A percentile compares a stretch with the other conserved stretches of the same genome.
These are phyloP conservation scores for Pyrus hybrid DNA, from an alignment of 331 rosid genomes.

Conservation along the genomic window DNA sequence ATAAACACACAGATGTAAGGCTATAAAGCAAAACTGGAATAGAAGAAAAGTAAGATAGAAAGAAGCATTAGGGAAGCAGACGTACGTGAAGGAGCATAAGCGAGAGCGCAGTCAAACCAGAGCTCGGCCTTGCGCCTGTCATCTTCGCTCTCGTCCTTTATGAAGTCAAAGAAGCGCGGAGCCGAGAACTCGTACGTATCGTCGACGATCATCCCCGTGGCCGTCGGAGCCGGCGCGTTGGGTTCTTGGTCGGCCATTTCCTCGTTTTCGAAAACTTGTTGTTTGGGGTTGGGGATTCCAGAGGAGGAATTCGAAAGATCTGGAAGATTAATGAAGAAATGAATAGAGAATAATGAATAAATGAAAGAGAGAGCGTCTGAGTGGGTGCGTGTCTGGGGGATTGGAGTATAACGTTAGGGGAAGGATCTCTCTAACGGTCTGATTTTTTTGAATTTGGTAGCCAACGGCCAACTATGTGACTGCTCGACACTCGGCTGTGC, in stretches of 20 bases:
- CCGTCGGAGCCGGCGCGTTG: background rate
- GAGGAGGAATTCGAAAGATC: background rate
- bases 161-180: constrained; percentile 75
- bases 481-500: background rate
- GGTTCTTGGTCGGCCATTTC: background rate
- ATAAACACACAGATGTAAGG: background rate
- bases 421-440: constrained; percentile 29
- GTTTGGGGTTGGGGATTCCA: background rate
- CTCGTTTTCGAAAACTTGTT: background rate
- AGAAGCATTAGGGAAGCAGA: background rate
- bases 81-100: constrained; percentile 93
- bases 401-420: background rate
- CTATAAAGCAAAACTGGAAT: background rate
- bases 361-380: background rate
- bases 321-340: background rate
- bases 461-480: constrained; percentile 20
- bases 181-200: constrained; percentile 74
- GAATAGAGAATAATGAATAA: background rate
- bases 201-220: constrained; percentile 36
- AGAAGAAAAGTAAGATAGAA: background rate
- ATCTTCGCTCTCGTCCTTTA: constrained; percentile 44
- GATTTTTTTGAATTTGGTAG: constrained; percentile 27
- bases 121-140: constrained; percentile 55
- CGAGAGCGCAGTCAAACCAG: constrained; percentile 73
- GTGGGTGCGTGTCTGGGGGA: background rate